Evolutionary conservation across 1,284 basidiomycete genomes (phyloP).

Genomic region (Leccinum griseonigrum): DNA sequence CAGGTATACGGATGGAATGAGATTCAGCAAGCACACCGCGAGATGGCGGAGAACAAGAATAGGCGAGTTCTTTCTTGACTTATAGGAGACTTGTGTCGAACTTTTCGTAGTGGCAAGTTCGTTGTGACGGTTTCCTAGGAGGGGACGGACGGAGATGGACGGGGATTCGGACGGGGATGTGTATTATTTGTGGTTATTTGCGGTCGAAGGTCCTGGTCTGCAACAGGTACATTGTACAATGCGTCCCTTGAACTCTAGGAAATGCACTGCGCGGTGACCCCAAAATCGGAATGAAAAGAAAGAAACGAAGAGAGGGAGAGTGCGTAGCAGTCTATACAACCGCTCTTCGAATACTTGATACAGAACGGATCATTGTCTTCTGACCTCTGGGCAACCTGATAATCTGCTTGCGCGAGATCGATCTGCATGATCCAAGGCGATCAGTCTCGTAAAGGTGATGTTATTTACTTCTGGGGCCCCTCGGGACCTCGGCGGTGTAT

Average conservation of each 20-base stretch:
- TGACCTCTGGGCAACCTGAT: background rate
- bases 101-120: conserved; percentile 52
- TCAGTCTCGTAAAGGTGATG: background rate
- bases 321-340: conserved; percentile 5
- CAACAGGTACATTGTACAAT: background rate
- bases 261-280: background rate
- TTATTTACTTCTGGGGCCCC: conserved; percentile 6
- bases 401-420: conserved; percentile 2
- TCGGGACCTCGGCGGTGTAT: conserved; percentile 28
- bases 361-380: background rate
- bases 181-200: conserved; percentile 12
- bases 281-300: conserved; percentile 3
- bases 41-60: conserved; percentile 86
- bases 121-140: conserved; percentile 43
- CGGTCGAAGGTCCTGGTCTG: background rate
- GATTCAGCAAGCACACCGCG: conserved; percentile 80
- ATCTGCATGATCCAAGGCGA: background rate
- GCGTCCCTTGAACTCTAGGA: background rate
- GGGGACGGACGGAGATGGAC: conserved; percentile 10
- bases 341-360: background rate
- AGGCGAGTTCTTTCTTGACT: conserved; percentile 38
- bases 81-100: background rate
- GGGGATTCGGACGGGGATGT: conserved; percentile 3
- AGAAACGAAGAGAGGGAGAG: background rate
- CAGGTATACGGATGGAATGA: conserved; percentile 82